Percentiles rank a stretch among this genome's conserved stretches.
These are phyloP conservation scores for Zostera marina DNA, from an alignment of 116 monocot species.

Conservation along the genomic window DNA sequence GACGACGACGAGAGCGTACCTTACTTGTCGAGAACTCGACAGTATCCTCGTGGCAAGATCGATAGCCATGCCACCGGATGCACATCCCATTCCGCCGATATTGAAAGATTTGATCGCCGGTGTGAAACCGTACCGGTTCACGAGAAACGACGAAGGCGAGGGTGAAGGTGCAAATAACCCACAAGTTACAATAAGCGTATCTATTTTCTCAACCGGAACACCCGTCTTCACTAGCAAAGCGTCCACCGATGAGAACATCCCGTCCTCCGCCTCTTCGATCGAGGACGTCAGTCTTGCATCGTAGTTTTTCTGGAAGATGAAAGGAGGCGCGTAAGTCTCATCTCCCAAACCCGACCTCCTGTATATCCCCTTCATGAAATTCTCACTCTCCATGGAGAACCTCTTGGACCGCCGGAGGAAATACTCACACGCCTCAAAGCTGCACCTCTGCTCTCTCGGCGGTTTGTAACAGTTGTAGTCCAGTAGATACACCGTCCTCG, in stretches of 20 bases:
- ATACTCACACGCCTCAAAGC: constrained; percentile 50
- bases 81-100: constrained; percentile 73
- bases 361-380: constrained; percentile 61
- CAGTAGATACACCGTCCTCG: constrained; percentile 39
- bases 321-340: constrained; percentile 58
- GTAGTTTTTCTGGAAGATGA: constrained; percentile 30
- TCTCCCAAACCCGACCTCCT: constrained; percentile 62
- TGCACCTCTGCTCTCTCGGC: constrained; percentile 23
- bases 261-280: constrained; percentile 38
- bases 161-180: constrained; percentile 44
- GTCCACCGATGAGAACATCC: constrained; percentile 32
- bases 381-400: constrained; percentile 15
- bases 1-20: constrained; percentile 42
- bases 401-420: constrained; percentile 28
- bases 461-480: constrained; percentile 61
- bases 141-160: constrained; percentile 34
- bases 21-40: background rate
- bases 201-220: constrained; percentile 9
- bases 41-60: constrained; percentile 41
- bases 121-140: constrained; percentile 20
- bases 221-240: constrained; percentile 32
- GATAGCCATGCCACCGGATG: constrained; percentile 34
- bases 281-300: constrained; percentile 16
- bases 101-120: constrained; percentile 30
- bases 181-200: constrained; percentile 34